These are phyloP conservation scores for Aspergillus taichungensis DNA, from an alignment of 495 filamentous ascomycete genomes.

Conservation along the genomic window DNA sequence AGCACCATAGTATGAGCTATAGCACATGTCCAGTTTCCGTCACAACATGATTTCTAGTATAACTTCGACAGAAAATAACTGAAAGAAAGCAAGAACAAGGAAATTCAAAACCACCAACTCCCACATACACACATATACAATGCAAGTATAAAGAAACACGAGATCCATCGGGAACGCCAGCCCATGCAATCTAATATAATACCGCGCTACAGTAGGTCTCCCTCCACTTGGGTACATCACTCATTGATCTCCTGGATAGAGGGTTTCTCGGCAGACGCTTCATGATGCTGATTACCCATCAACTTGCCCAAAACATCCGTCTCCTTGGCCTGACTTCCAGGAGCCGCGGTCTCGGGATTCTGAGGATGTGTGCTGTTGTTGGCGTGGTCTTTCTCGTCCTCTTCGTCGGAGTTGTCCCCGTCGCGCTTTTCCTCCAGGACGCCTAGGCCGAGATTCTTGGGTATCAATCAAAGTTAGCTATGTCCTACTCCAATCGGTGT, in stretches of 20 bases:
- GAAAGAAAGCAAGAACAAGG: not conserved
- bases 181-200: constrained; percentile 7
- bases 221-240: constrained; percentile 1
- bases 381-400: constrained; percentile 6
- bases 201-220: not conserved
- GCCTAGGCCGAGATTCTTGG: constrained; percentile 42
- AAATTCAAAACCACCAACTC: not conserved
- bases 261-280: constrained; percentile 22
- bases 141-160: not conserved
- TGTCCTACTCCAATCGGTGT: no score
- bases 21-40: no score
- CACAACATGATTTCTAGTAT: no score
- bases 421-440: constrained; percentile 41
- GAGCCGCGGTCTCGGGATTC: constrained; percentile 2
- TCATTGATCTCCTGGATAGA: constrained; percentile 36
- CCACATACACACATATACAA: not conserved
- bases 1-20: no score
- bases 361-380: not conserved
- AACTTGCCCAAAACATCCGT: constrained; percentile 30
- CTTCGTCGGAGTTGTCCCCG: constrained; percentile 12
- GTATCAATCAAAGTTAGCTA: not conserved
- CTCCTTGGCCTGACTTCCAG: constrained; percentile 6
- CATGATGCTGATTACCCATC: constrained; percentile 28
- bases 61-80: no score
- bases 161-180: constrained; percentile 1